Percentiles rank a stretch among this genome's conserved stretches.
Evolutionary conservation across 305 asterid genomes (phyloP).

Genomic region (Solanum hybrid): DNA sequence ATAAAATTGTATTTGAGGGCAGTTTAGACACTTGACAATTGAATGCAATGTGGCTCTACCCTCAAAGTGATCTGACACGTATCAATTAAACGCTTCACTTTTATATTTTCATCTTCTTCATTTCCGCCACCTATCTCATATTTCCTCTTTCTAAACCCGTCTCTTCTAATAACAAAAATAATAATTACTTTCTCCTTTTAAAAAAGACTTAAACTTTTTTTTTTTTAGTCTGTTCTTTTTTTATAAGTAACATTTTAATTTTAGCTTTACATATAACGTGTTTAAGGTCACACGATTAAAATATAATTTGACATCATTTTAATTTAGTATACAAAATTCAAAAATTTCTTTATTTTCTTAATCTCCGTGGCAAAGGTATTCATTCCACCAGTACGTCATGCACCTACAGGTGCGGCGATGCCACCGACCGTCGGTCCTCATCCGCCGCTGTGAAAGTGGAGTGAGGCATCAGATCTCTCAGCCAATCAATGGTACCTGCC

Average conservation of each 20-base stretch:
- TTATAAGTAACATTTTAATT: too few relatives aligned
- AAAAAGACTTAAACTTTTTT: accelerated
- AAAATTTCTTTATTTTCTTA: too few relatives aligned
- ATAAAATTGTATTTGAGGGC: not conserved
- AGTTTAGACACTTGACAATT: not conserved
- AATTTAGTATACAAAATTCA: too few relatives aligned
- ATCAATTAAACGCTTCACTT: not conserved
- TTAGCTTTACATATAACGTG: accelerated
- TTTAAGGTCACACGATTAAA: too few relatives aligned
- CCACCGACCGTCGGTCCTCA: too few relatives aligned
- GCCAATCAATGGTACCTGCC: too few relatives aligned
- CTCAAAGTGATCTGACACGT: not conserved
- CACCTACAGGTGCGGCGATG: too few relatives aligned
- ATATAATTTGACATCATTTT: too few relatives aligned
- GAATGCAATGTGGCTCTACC: not conserved
- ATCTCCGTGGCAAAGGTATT: accelerated
- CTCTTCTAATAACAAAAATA: not conserved
- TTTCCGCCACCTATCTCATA: not conserved
- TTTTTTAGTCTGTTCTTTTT: too few relatives aligned
- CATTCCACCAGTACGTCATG: not conserved
- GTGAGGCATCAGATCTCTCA: too few relatives aligned
- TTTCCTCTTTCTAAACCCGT: not conserved
- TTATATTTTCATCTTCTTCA: not conserved
- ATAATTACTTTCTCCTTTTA: too few relatives aligned
- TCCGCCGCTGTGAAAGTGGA: too few relatives aligned